Evolutionary conservation across 2,329 filamentous ascomycete genomes (phyloP), one percentile per base, ranked within the genome.

Genomic region (Alternaria brassicae): DNA sequence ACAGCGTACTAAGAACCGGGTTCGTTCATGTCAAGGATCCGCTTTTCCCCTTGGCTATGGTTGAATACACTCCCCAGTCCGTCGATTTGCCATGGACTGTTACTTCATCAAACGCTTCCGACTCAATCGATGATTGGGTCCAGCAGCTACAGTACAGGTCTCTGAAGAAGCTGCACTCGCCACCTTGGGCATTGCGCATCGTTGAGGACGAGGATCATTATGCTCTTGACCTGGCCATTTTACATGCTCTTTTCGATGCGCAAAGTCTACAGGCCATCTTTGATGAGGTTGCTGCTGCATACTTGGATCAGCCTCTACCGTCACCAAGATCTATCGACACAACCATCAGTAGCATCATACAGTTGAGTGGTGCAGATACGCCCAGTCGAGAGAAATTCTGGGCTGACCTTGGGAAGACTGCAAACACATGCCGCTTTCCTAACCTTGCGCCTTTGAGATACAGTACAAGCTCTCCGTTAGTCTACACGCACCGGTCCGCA

Each of bases 171-270:
- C 72, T 90, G 3, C 80, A 87, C 40, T 62, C 73, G 0, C 87
- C 88, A 0, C 85, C 87, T 0, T 96, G 92, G 92, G 79, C 79
- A 12, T 75, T 91, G 19, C 78, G 80, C 0, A 47, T 92, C 1
- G 71, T 83, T 0, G 65, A 80, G 3, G 42, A 61, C 0, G 54
- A 69, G 0, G 49, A 61, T 0, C 40, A 56, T 0, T 41, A 45
- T 4, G 66, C 71, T 5, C 72, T 87, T 39, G 77, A 83, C 42
- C 70, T 89, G 19, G 85, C 82, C 9, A 82, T 92, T 3, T 90
- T 96, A 63, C 93, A 97, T 78, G 91, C 91, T 0, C 80, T 97
- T 0, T 97, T 96, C 66, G 93, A 97, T 79, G 93, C 92, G 0
- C 83, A 87, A 39, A 93, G 92, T 8, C 79, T 97, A 10, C 81